Conservation (phyloP, 805 yeast species). For the Barnettozyma sp. region DNA sequence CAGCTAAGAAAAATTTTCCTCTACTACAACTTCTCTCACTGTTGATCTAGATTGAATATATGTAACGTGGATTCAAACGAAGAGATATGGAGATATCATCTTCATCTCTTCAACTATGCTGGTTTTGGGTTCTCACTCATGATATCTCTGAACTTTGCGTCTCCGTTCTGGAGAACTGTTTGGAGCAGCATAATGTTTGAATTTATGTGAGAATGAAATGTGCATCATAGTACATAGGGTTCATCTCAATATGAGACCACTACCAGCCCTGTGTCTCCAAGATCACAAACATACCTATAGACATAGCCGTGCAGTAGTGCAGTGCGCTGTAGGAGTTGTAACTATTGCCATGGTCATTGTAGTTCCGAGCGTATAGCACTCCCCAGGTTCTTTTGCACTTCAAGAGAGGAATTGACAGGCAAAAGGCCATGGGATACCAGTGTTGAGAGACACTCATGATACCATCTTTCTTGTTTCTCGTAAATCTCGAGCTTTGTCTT, state of each 20-base stretch:
- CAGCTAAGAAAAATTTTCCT: too few relatives aligned
- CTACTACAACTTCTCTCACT: too few relatives aligned
- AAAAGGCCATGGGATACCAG: background rate
- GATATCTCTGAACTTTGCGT: conserved; percentile 16
- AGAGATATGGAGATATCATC: too few relatives aligned
- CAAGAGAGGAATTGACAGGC: conserved; percentile 5
- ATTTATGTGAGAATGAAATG: conserved; percentile 11
- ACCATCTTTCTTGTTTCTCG: conserved; percentile 1
- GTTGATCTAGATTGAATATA: too few relatives aligned
- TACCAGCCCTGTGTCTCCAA: conserved; percentile 27
- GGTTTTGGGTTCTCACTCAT: conserved; percentile 1
- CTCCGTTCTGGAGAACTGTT: conserved; percentile 20
- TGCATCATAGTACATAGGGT: conserved; percentile 28
- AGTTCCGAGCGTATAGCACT: background rate
- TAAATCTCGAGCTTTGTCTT: background rate
- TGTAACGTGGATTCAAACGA: too few relatives aligned
- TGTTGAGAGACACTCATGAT: background rate
- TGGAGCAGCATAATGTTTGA: conserved; percentile 13
- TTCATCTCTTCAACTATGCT: too few relatives aligned
- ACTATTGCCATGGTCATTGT: too few relatives aligned
- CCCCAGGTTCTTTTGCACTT: background rate
- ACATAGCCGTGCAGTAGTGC: too few relatives aligned
- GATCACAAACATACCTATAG: conserved; percentile 19
- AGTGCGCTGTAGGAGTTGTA: too few relatives aligned
- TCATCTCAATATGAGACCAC: conserved; percentile 5